Evolutionary conservation across 176 grass and related monocot genomes (phyloP), one percentile per base, ranked within the genome.

Genomic region (Paspalum vaginatum): DNA sequence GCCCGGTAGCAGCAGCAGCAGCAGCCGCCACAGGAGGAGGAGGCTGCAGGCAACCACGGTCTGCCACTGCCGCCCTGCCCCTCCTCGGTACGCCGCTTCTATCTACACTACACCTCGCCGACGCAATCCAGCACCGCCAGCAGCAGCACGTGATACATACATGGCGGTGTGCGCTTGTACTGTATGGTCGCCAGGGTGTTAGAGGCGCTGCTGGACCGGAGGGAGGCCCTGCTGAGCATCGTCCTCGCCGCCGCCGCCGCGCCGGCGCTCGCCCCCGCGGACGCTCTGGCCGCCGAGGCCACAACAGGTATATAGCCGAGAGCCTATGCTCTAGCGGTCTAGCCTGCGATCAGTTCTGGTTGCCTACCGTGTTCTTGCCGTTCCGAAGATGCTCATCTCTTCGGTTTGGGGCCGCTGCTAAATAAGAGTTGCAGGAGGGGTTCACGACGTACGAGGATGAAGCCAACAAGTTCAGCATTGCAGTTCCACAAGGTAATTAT

Each of bases 381-480:
- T 59, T 38, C 4, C 26, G 18, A 47, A 7, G 7, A 26, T 44
- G 8, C 5, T 69, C 15, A 44, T 26, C 54, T 38, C 25, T 66
- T 65, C 62, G 17, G 53, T 83, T 42, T 41, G 17, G 50, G 20
- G 51, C 25, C 55, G 25, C 0, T 16, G 57, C 26, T 51, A 15
- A 50, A 5, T 32, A 82, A 95, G 92, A 89, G 77, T 43, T 58
- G 56, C 85, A 88, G 90, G 90, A 88, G 70, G 91, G 59, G 3
- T 92, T 95, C 70, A 79, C 50, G 4, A 87, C 70, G 8, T 98
- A 95, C 49, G 84, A 93, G 83, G 95, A 95, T 39, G 86, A 93
- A 65, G 63, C 43, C 24, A 92, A 91, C 85, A 98, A 95, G 81
- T 98, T 79, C 70, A 80, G 54, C 37, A 91, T 98, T 24, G 78